Percentiles rank a stretch among this genome's conserved stretches.
Conservation (phyloP, 176 grass and related monocot species). For the Areca catechu region DNA sequence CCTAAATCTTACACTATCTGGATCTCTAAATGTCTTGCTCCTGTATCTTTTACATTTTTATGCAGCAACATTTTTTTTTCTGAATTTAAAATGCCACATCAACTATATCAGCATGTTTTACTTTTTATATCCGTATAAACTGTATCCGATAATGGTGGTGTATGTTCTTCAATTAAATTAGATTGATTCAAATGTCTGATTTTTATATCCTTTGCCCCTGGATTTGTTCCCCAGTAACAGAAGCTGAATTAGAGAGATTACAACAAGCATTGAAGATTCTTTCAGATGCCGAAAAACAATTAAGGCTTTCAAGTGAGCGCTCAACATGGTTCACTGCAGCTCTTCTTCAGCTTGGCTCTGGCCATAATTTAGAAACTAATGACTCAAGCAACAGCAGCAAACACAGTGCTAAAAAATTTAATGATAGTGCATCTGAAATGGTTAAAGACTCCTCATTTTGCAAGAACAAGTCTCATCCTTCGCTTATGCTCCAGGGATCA, state of each 20-base stretch:
- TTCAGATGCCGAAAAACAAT: conserved; percentile 93
- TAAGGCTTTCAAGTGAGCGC: conserved; percentile 85
- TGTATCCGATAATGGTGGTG: too few species aligned
- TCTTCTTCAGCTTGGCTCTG: conserved; percentile 81
- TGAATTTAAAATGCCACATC: too few species aligned
- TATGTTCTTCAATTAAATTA: too few species aligned
- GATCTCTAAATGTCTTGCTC: too few species aligned
- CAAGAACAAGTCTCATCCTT: conserved; percentile 37
- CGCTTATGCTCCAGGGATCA: conserved; percentile 21
- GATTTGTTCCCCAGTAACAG: conserved; percentile 49
- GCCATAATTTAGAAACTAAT: conserved; percentile 56
- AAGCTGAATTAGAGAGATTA: conserved; percentile 87
- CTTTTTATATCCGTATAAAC: too few species aligned
- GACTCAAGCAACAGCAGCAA: conserved; percentile 56
- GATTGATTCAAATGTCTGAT: background rate
- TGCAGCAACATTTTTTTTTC: too few species aligned
- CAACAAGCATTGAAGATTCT: conserved; percentile 93
- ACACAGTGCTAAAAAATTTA: conserved; percentile 42
- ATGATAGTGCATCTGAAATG: conserved; percentile 34
- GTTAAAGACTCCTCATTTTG: conserved; percentile 38
- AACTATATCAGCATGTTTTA: too few species aligned
- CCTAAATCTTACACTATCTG: too few species aligned
- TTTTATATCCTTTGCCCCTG: background rate
- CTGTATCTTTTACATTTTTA: too few species aligned
- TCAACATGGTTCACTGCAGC: conserved; percentile 98